Evolutionary conservation across 345 rosid species (phyloP), one percentile per base, ranked within the genome.

Genomic region (Carallia brachiata): DNA sequence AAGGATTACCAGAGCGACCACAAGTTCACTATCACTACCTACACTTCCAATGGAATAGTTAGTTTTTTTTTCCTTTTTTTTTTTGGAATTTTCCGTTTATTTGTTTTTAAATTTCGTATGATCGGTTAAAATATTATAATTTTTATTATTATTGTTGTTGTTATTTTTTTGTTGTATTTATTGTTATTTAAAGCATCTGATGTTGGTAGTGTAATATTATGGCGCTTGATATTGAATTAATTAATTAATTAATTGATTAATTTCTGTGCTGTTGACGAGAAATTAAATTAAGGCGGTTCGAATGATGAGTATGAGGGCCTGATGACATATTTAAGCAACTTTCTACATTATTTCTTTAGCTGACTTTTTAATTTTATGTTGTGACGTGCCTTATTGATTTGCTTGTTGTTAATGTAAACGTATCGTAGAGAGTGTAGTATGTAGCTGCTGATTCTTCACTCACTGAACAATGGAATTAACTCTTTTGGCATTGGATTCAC

Each of bases 1-100:
- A 92, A 81, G 85, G 98, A 95, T 72, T 88, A 92, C 70, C 93
- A 89, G 81, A 77, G 79, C 65, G 97, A 95, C 86, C 99, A 95
- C 74, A 95, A 95, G 79, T 86, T 95, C 81, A 87, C 89, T 65
- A 59, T 92, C 78, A 87, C 96, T 37, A 95, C 98, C 55, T 82
- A 66, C 78, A 87, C 97, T 12, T 69, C 93, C 17, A 58, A 77
- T 58, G 99, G 99, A 66, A 81, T 90, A 52, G 99, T 95, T 78
- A 83, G 95, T 82, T 65, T 47, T 65, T 73, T 28, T 50, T 52
- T 27, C 44, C 36, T 56, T 32, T 30, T 47, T 5, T 59, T 6
- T 13, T 7, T 66, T 34, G 6, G 6, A n/a, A 1, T 61, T 39
- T 32, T 32, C 1, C 2, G 32, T 39, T 39, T 71, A 60, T 39